These are phyloP conservation scores for Cryoendolithus antarcticus DNA, from an alignment of 2,329 filamentous ascomycete genomes.

Conservation along the genomic window DNA sequence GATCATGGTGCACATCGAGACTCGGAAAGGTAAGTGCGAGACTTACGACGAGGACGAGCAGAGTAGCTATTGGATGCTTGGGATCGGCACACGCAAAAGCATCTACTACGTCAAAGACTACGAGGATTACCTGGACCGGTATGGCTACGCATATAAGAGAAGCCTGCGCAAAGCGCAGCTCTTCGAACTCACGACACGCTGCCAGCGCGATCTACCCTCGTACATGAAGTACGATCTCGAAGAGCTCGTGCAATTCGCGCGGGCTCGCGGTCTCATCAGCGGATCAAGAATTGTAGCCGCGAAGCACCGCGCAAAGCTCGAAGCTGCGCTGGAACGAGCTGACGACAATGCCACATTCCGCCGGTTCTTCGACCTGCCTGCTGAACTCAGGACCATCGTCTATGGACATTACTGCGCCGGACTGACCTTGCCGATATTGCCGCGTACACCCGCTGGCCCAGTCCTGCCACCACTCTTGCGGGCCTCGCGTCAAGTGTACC, in stretches of 20 bases:
- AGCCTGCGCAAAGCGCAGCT: background rate
- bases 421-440: too few species aligned
- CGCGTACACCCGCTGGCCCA: too few species aligned
- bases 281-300: too few species aligned
- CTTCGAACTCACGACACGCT: background rate
- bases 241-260: background rate
- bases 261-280: too few species aligned
- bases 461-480: too few species aligned
- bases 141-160: background rate
- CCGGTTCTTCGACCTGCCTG: background rate
- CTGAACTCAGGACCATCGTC: background rate
- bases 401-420: background rate
- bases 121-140: background rate
- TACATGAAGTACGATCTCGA: background rate
- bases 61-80: background rate
- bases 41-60: background rate
- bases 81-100: background rate
- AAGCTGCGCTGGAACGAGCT: background rate
- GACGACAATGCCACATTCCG: slow-evolving; percentile 1
- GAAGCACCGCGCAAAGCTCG: background rate
- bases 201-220: background rate
- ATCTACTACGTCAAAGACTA: background rate
- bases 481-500: too few species aligned
- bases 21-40: too few species aligned
- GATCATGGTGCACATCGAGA: too few species aligned